A percentile compares a stretch with the other conserved stretches of the same genome.
Evolutionary conservation across 2,329 filamentous ascomycete species (phyloP).

Genomic region (Fusarium ramigenum): DNA sequence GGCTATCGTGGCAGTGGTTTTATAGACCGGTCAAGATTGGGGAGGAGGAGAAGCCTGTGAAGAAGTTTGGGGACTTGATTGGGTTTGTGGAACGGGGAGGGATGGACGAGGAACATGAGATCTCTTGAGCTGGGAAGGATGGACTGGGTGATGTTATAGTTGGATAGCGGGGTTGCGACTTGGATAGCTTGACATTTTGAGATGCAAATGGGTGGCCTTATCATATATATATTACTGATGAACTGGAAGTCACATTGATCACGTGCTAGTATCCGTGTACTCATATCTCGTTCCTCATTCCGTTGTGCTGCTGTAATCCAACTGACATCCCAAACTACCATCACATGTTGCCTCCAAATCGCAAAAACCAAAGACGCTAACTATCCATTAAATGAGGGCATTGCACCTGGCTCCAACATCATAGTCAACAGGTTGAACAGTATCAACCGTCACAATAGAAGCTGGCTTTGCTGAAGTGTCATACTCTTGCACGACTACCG

Average conservation of each 20-base stretch:
- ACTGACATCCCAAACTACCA: not conserved
- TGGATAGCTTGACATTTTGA: no score
- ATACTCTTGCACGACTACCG: not conserved
- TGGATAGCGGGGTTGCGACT: not conserved
- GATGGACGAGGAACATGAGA: not conserved
- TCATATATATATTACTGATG: no score
- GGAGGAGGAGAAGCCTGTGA: conserved; percentile 1
- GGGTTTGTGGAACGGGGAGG: not conserved
- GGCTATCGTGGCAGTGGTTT: conserved; percentile 29
- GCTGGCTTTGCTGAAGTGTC: not conserved
- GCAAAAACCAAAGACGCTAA: not conserved
- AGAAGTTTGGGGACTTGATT: not conserved
- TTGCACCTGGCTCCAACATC: not conserved
- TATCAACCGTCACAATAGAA: not conserved
- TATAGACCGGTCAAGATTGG: conserved; percentile 7
- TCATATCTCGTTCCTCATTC: not conserved
- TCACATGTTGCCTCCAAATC: accelerated
- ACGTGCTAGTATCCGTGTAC: not conserved
- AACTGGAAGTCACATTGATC: no score
- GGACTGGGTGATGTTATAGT: not conserved
- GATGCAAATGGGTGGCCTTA: no score
- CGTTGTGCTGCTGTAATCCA: not conserved
- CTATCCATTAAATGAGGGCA: not conserved
- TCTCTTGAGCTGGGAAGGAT: not conserved
- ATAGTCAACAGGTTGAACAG: not conserved